These are phyloP conservation scores for Lachancea cidri DNA, from an alignment of 805 yeast genomes.

Conservation along the genomic window DNA sequence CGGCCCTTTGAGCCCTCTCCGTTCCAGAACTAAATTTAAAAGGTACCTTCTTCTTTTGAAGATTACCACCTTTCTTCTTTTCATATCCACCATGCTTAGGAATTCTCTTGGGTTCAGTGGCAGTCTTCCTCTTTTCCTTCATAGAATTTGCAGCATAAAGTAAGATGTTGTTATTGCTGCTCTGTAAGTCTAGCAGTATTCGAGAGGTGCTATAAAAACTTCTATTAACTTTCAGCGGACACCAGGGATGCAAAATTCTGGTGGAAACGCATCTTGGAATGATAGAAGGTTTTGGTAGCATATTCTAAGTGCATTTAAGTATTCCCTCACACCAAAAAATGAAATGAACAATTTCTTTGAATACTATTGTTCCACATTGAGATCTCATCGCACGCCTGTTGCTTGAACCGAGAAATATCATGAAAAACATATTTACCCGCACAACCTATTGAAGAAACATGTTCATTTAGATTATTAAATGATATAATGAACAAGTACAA, in stretches of 20 bases:
- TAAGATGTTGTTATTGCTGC: conserved; percentile 14
- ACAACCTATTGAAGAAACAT: too few species aligned
- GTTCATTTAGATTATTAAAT: too few species aligned
- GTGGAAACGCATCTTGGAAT: too few species aligned
- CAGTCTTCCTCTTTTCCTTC: conserved; percentile 4
- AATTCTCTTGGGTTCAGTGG: background rate
- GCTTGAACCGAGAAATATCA: too few species aligned
- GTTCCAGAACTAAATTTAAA: conserved; percentile 29
- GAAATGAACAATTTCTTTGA: too few species aligned
- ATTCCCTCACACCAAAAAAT: too few species aligned
- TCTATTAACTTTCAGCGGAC: background rate
- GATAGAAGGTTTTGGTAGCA: too few species aligned
- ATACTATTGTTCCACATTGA: too few species aligned
- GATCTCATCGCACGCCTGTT: too few species aligned
- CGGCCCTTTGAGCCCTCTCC: conserved; percentile 28
- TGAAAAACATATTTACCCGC: too few species aligned
- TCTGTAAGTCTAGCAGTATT: background rate
- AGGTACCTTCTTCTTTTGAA: conserved; percentile 6
- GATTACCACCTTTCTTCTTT: background rate
- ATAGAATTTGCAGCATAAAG: conserved; percentile 15
- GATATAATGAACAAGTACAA: too few species aligned
- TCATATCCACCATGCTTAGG: background rate
- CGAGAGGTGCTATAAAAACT: background rate
- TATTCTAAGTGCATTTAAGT: too few species aligned
- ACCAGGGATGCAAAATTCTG: background rate